These are phyloP conservation scores for Glycyrrhiza uralensis DNA, from an alignment of 306 rosid genomes.

Conservation along the genomic window DNA sequence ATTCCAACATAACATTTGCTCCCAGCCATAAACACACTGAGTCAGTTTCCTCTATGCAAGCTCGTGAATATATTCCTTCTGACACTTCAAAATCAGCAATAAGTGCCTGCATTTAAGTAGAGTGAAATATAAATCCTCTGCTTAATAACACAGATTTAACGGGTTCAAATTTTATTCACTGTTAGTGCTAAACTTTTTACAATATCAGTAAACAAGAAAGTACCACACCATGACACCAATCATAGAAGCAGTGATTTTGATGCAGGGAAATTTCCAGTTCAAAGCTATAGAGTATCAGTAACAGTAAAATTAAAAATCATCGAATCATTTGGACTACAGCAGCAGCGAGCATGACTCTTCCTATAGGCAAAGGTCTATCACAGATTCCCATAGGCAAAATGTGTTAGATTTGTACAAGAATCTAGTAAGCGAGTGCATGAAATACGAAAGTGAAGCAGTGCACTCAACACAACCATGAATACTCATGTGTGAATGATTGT, in stretches of 20 bases:
- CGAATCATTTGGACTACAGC: background rate
- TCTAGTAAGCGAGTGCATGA: background rate
- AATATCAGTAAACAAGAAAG: background rate
- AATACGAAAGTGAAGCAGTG: background rate
- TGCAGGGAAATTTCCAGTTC: background rate
- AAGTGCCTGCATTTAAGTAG: conserved; percentile 46
- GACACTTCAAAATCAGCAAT: conserved; percentile 76
- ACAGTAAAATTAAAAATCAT: background rate
- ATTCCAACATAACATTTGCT: conserved; percentile 78
- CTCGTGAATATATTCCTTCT: conserved; percentile 71
- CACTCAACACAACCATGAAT: background rate
- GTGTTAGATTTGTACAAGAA: background rate
- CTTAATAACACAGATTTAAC: background rate
- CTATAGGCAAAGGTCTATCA: background rate
- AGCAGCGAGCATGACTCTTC: background rate
- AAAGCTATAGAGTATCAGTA: conserved; percentile 9
- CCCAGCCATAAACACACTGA: conserved; percentile 77
- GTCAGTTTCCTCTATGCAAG: conserved; percentile 53
- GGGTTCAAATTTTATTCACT: background rate
- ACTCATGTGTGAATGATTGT: background rate
- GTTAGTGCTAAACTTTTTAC: background rate
- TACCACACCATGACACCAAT: background rate
- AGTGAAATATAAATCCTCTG: conserved; percentile 1
- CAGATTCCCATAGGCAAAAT: background rate
- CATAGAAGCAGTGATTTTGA: background rate